Base-by-base conservation (phyloP, 2,329 filamentous ascomycete species). In the Botrytis medusae region DNA sequence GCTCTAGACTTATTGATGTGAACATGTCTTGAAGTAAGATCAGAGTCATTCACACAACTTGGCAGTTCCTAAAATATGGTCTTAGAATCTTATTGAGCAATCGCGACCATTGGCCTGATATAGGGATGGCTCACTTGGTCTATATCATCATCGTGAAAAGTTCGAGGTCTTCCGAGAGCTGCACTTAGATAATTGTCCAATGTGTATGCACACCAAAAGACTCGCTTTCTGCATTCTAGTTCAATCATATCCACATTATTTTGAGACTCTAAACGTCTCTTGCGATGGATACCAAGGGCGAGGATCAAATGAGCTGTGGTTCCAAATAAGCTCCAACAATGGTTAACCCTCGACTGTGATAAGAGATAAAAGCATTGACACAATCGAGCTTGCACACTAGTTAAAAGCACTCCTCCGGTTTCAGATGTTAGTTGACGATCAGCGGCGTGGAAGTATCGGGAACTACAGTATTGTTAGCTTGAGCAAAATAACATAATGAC, bases 131-230 rank as follows among this genome's bases (percentile, higher is more conserved):
- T 63, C 69, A 76, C 77, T 75, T 90, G 88, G 74, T 91, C 89
- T 69, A 91, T 90, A 72, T 91, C 89, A 62, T 91, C 89, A 65
- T 91, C 88, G 73, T 89, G 89, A 67, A 91, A 88, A 2, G 89
- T 85, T 25, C 87, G 81, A 1, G 90, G 90, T 29, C 89, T 83
- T 2, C 90, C 90, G 16, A 91, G 84, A 68, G 89, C 87, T 32
- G 88, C 87, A 72, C 89, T 89, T 20, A 92, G 83, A 74, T 92
- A 91, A 69, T 87, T 89, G 77, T 92, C 89, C 5, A 92, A 81
- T 22, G 85, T 87, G 77, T 91, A 92, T 0, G 88, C 87, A 46
- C 87, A 88, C 90, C 90, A 92, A 70, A 92, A 91, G 0, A 88
- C 83, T n/a, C 87, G 82, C 74, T 86, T 86, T 5, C 86, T 83